These are phyloP conservation scores for Fusarium siculi DNA, from an alignment of 2,329 filamentous ascomycete genomes.

Conservation along the genomic window DNA sequence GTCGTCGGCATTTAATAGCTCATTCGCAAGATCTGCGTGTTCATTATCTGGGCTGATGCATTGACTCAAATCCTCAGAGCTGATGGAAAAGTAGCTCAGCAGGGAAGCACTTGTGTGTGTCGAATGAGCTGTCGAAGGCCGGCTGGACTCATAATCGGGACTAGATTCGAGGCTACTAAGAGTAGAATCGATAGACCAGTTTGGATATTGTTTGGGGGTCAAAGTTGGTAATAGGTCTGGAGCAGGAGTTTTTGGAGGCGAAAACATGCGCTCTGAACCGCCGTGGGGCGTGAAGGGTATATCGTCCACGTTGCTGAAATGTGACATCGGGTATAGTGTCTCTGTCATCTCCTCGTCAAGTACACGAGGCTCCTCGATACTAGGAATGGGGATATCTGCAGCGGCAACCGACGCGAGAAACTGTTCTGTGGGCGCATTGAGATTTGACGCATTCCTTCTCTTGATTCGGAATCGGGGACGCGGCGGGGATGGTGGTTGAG, in stretches of 20 bases:
- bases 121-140: conserved; percentile 69
- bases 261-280: conserved; percentile 56
- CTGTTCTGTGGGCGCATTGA: conserved; percentile 69
- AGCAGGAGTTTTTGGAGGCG: conserved; percentile 69
- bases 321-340: conserved; percentile 49
- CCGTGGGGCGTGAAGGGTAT: conserved; percentile 45
- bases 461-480: conserved; percentile 66
- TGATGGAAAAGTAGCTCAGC: conserved; percentile 66
- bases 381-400: conserved; percentile 72
- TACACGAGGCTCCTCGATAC: conserved; percentile 67
- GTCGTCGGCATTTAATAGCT: conserved; percentile 44
- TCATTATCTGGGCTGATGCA: conserved; percentile 62
- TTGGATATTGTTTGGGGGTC: conserved; percentile 61
- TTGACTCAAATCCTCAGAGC: conserved; percentile 65
- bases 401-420: conserved; percentile 75
- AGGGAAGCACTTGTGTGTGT: conserved; percentile 68
- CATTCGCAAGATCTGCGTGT: conserved; percentile 38
- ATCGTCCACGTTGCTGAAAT: conserved; percentile 49
- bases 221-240: conserved; percentile 57
- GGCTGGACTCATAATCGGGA: conserved; percentile 68
- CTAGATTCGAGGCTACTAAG: conserved; percentile 68
- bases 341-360: conserved; percentile 58
- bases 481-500: conserved; percentile 60
- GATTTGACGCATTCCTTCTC: conserved; percentile 63
- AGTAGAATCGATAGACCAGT: conserved; percentile 68